These are phyloP conservation scores for Fusarium zealandicum DNA, from an alignment of 2,329 filamentous ascomycete genomes.

Conservation along the genomic window DNA sequence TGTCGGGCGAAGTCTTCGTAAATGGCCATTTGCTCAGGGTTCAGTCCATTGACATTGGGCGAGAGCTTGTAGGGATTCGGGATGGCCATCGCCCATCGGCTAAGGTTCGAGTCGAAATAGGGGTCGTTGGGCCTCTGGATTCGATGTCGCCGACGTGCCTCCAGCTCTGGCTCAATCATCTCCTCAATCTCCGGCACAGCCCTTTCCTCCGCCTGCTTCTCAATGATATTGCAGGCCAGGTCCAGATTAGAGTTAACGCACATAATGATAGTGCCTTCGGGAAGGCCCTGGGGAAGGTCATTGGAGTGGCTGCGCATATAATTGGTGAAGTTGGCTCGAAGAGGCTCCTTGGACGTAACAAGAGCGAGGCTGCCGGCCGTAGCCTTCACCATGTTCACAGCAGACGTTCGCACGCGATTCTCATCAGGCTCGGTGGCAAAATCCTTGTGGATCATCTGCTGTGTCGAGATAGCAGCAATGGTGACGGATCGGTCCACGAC, in stretches of 20 bases:
- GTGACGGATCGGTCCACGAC: constrained; percentile 98
- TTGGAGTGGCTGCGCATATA: constrained; percentile 80
- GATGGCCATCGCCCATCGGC: constrained; percentile 91
- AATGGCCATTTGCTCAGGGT: constrained; percentile 90
- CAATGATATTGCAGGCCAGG: constrained; percentile 89
- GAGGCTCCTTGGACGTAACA: constrained; percentile 97
- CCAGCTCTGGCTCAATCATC: constrained; percentile 82
- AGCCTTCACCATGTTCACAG: constrained; percentile 92
- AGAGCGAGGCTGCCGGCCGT: constrained; percentile 92
- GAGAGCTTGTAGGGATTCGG: constrained; percentile 91
- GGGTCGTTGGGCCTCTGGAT: constrained; percentile 79
- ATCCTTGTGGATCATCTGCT: constrained; percentile 94
- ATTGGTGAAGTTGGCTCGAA: constrained; percentile 96
- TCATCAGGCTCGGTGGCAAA: constrained; percentile 94
- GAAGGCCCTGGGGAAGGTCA: constrained; percentile 80
- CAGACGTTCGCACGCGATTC: constrained; percentile 82
- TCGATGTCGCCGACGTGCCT: constrained; percentile 78
- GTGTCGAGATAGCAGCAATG: constrained; percentile 95
- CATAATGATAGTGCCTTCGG: constrained; percentile 96
- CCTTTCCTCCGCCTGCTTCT: constrained; percentile 93
- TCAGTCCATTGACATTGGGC: constrained; percentile 73
- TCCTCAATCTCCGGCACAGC: constrained; percentile 95
- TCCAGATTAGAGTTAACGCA: constrained; percentile 98
- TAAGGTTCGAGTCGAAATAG: constrained; percentile 82
- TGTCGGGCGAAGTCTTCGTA: constrained; percentile 96